These are phyloP conservation scores for Malania oleifera DNA, from an alignment of 164 flowering plant species.

Conservation along the genomic window DNA sequence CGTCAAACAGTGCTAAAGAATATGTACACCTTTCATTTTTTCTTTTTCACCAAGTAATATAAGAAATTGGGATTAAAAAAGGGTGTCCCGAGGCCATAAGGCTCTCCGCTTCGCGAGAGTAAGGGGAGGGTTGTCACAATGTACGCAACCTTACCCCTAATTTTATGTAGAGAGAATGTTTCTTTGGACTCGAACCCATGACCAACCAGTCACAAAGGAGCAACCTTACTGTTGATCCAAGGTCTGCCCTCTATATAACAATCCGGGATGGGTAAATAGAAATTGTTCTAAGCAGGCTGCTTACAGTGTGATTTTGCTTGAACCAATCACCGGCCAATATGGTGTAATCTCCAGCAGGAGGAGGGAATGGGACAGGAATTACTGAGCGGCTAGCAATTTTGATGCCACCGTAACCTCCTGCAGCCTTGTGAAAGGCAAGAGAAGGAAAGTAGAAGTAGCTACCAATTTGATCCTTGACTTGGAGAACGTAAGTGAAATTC, in stretches of 20 bases:
- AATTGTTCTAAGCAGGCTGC: slow-evolving; percentile 1
- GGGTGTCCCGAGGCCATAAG: no score
- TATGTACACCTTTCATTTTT: no score
- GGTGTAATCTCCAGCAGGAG: slow-evolving; percentile 54
- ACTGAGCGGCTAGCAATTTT: slow-evolving; percentile 39
- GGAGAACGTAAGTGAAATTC: slow-evolving; percentile 54
- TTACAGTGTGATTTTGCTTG: slow-evolving; percentile 48
- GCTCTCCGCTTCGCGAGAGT: no score
- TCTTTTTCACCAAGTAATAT: neutral
- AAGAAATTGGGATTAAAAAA: no score
- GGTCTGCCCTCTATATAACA: neutral
- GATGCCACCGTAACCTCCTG: slow-evolving; percentile 56
- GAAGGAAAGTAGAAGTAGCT: slow-evolving; percentile 62
- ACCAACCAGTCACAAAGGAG: no score
- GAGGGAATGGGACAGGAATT: slow-evolving; percentile 54
- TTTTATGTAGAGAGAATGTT: no score
- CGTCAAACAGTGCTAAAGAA: neutral
- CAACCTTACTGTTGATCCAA: no score
- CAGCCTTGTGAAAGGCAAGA: slow-evolving; percentile 55
- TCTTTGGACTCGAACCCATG: no score
- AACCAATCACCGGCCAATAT: slow-evolving; percentile 56
- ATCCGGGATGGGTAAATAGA: neutral
- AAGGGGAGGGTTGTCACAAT: no score
- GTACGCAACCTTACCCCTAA: no score
- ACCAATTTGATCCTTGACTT: slow-evolving; percentile 67